Evolutionary conservation across 805 yeast species (phyloP).

Genomic region (Debaryomyces tyrocola): DNA sequence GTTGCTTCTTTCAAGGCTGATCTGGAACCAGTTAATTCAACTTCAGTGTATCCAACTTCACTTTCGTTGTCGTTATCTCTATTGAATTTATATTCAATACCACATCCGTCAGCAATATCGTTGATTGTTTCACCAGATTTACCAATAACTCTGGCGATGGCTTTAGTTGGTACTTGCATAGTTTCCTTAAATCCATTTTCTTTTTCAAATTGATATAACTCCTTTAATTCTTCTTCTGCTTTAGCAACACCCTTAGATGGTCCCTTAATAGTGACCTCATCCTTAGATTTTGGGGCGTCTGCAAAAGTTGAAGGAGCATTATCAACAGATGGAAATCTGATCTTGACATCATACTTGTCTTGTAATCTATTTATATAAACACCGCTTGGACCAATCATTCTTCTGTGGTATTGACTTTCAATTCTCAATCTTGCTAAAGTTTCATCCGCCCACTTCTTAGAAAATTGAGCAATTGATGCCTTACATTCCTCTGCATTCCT

Average conservation of each 20-base stretch:
- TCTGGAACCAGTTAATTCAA: conserved; percentile 78
- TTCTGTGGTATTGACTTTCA: conserved; percentile 76
- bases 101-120: conserved; percentile 70
- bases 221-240: conserved; percentile 81
- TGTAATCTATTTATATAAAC: conserved; percentile 79
- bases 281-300: conserved; percentile 47
- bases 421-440: conserved; percentile 59
- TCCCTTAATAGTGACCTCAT: conserved; percentile 75
- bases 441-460: conserved; percentile 84
- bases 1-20: conserved; percentile 72
- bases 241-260: conserved; percentile 86
- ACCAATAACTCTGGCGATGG: conserved; percentile 88
- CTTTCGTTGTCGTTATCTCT: conserved; percentile 45
- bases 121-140: conserved; percentile 81
- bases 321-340: conserved; percentile 64
- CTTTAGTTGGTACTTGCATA: conserved; percentile 66
- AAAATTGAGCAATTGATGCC: conserved; percentile 53
- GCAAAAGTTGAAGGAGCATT: conserved; percentile 16
- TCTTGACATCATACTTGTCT: conserved; percentile 80
- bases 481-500: conserved; percentile 75
- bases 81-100: conserved; percentile 53
- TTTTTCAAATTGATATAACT: conserved; percentile 79
- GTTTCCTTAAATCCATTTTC: conserved; percentile 73
- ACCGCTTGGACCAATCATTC: conserved; percentile 83
- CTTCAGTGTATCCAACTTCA: conserved; percentile 52